These are phyloP conservation scores for Epichloe brachyelytri DNA, from an alignment of 2,329 filamentous ascomycete species.

Conservation along the genomic window DNA sequence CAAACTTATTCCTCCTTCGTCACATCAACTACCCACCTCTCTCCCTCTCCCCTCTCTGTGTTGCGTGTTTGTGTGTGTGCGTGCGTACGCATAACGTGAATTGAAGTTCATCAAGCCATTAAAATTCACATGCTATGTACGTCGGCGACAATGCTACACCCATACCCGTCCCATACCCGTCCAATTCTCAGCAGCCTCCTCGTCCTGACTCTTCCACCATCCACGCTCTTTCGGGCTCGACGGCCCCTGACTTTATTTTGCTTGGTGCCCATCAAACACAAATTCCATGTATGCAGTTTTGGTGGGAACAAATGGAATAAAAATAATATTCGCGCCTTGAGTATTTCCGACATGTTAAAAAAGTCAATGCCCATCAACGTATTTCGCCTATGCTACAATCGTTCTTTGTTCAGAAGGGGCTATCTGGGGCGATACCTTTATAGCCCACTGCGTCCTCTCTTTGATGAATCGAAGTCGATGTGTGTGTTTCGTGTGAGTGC, in stretches of 20 bases:
- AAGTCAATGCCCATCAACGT: constrained; percentile 12
- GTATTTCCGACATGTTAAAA: neutral
- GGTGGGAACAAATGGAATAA: neutral
- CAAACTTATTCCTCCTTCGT: neutral
- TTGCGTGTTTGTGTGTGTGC: too few species aligned
- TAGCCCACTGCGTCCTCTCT: constrained; percentile 3
- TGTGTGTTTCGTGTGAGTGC: constrained; percentile 5
- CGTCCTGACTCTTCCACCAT: neutral
- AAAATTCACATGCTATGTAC: constrained; percentile 7
- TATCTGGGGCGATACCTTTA: neutral
- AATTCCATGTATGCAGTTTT: neutral
- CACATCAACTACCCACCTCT: neutral
- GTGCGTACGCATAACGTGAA: neutral
- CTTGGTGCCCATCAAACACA: neutral
- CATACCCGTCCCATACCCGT: constrained; percentile 1
- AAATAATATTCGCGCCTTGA: neutral
- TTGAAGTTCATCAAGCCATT: neutral
- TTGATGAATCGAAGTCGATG: neutral
- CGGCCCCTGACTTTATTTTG: neutral
- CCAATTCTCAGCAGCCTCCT: neutral
- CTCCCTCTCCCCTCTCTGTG: too few species aligned
- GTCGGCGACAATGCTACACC: constrained; percentile 8
- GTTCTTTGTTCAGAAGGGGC: constrained; percentile 7
- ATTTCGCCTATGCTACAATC: constrained; percentile 23
- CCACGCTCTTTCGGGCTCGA: neutral